These are phyloP conservation scores for Fusarium oligoseptatum DNA, from an alignment of 2,329 filamentous ascomycete genomes.

Conservation along the genomic window DNA sequence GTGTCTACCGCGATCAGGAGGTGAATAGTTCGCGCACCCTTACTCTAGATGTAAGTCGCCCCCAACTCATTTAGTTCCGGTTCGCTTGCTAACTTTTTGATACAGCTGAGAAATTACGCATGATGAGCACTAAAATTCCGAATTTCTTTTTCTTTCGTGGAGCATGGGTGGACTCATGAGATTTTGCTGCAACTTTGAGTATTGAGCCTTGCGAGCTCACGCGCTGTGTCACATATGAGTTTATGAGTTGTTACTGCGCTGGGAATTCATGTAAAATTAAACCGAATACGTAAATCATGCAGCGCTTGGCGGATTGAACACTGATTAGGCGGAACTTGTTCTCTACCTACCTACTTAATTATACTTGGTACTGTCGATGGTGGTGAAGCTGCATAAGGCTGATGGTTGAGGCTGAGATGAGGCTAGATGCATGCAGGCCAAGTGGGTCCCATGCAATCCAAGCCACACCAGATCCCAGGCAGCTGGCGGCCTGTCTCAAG, in stretches of 20 bases:
- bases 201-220: slow-evolving; percentile 7
- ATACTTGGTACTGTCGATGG: neutral
- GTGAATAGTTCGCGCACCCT: slow-evolving; percentile 92
- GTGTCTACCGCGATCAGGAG: slow-evolving; percentile 94
- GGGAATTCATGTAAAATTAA: slow-evolving; percentile 1
- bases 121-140: slow-evolving; percentile 34
- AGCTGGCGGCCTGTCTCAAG: neutral
- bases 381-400: slow-evolving; percentile 1
- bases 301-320: neutral
- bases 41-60: slow-evolving; percentile 88
- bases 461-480: slow-evolving; percentile 12
- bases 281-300: slow-evolving; percentile 2
- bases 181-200: slow-evolving; percentile 11
- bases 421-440: neutral
- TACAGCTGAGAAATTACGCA: slow-evolving; percentile 53
- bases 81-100: slow-evolving; percentile 18
- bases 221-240: slow-evolving; percentile 11
- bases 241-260: slow-evolving; percentile 17
- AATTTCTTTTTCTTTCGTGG: slow-evolving; percentile 8
- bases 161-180: slow-evolving; percentile 15
- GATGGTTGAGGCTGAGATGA: slow-evolving; percentile 4
- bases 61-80: neutral
- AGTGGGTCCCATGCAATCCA: neutral
- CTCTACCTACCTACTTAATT: neutral
- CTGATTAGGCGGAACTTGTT: neutral